Evolutionary conservation across 108 stramenopile genomes (phyloP).

Genomic region (Cyclotella baltica): DNA sequence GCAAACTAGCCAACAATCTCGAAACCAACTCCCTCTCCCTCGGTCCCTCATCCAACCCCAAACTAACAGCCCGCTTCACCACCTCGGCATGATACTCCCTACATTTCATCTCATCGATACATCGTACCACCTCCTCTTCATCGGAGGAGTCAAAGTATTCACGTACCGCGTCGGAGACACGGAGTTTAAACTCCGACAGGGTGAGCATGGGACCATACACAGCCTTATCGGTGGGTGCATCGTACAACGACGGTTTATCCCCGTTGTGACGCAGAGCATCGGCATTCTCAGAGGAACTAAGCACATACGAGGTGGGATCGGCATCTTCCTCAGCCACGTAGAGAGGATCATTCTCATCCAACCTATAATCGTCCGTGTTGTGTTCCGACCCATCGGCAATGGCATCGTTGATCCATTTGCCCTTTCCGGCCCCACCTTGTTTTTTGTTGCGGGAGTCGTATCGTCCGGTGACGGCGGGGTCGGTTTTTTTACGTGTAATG

Average conservation of each 20-base stretch:
- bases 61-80: constrained; percentile 80
- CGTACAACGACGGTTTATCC: constrained; percentile 41
- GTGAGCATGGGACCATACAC: constrained; percentile 87
- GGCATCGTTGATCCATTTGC: constrained; percentile 57
- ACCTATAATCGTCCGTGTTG: constrained; percentile 52
- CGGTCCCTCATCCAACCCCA: constrained; percentile 84
- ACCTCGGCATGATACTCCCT: constrained; percentile 79
- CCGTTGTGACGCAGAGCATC: constrained; percentile 40
- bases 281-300: constrained; percentile 41
- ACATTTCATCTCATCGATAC: constrained; percentile 80
- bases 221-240: constrained; percentile 60
- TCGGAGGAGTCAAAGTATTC: constrained; percentile 87
- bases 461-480: constrained; percentile 56
- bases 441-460: constrained; percentile 82
- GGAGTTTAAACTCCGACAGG: constrained; percentile 85
- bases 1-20: constrained; percentile 83
- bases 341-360: constrained; percentile 85
- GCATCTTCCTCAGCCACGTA: constrained; percentile 76
- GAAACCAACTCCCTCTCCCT: constrained; percentile 88
- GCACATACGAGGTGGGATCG: constrained; percentile 60
- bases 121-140: constrained; percentile 78
- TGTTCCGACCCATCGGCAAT: constrained; percentile 48
- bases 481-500: constrained; percentile 86
- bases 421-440: constrained; percentile 86
- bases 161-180: constrained; percentile 62